Evolutionary conservation across 768 basidiomycete species (phyloP).

Genomic region (Cyathus striatus): DNA sequence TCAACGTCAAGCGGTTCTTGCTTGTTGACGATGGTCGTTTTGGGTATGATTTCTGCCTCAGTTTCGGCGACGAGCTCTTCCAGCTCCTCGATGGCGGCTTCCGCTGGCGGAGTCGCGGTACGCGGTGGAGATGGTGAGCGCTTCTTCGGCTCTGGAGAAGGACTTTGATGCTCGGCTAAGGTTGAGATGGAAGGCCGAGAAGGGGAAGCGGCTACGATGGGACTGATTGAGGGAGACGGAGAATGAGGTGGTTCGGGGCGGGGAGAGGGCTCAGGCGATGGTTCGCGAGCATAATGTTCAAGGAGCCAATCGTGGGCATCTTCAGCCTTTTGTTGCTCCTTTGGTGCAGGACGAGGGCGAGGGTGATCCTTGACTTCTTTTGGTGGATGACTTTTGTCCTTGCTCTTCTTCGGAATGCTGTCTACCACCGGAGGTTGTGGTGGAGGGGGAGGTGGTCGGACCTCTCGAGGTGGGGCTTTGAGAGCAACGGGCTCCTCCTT

Average conservation of each 20-base stretch:
- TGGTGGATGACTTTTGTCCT: too few relatives aligned
- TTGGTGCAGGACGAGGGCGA: not conserved
- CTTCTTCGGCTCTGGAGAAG: conserved; percentile 4
- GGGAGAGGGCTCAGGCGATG: conserved; percentile 22
- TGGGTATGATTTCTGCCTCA: conserved; percentile 10
- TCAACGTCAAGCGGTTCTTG: conserved; percentile 29
- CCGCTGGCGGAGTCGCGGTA: too few relatives aligned
- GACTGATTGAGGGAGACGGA: conserved; percentile 19
- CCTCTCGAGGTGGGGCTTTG: conserved; percentile 9
- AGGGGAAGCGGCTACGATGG: too few relatives aligned
- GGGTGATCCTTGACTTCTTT: conserved; percentile 6
- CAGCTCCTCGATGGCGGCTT: conserved; percentile 41
- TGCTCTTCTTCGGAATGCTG: too few relatives aligned
- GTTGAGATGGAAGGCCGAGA: too few relatives aligned
- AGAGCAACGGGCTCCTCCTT: conserved; percentile 12
- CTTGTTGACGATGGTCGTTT: conserved; percentile 14
- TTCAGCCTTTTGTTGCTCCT: conserved; percentile 14
- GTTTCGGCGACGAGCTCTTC: conserved; percentile 30
- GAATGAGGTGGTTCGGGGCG: conserved; percentile 22
- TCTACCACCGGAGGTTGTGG: too few relatives aligned
- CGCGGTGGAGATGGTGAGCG: conserved; percentile 8
- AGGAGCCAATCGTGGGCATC: conserved; percentile 61
- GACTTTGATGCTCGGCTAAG: too few relatives aligned
- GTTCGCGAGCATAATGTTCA: conserved; percentile 42
- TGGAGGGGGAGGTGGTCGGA: too few relatives aligned